These are phyloP conservation scores for Cytospora paraplurivora DNA, from an alignment of 2,329 filamentous ascomycete species.

Conservation along the genomic window DNA sequence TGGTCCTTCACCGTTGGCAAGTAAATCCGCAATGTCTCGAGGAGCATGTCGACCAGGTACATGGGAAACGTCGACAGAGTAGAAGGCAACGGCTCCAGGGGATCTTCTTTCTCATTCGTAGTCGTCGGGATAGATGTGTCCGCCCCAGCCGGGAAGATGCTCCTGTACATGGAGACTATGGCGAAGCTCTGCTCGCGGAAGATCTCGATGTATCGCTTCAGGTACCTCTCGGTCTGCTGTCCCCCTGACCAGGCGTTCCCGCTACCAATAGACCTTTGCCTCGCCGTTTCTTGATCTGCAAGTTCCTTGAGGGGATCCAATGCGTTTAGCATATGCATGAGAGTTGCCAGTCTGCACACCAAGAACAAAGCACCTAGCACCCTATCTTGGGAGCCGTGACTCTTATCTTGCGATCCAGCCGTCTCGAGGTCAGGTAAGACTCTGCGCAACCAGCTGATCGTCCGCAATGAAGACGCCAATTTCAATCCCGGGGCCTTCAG, in stretches of 20 bases:
- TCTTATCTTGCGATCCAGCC: slow-evolving; percentile 34
- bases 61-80: slow-evolving; percentile 82
- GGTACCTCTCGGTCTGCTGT: slow-evolving; percentile 89
- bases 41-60: slow-evolving; percentile 78
- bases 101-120: slow-evolving; percentile 37
- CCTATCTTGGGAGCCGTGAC: slow-evolving; percentile 55
- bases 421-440: slow-evolving; percentile 77
- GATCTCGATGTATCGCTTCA: slow-evolving; percentile 95
- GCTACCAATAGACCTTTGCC: slow-evolving; percentile 45
- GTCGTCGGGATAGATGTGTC: slow-evolving; percentile 19
- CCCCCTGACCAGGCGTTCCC: slow-evolving; percentile 64
- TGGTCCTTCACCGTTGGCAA: slow-evolving; percentile 81
- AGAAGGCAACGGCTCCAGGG: slow-evolving; percentile 67
- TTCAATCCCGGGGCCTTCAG: slow-evolving; percentile 80
- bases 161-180: slow-evolving; percentile 92
- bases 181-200: slow-evolving; percentile 97
- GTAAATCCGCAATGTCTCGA: slow-evolving; percentile 73
- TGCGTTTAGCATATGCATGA: slow-evolving; percentile 78
- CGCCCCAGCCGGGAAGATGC: slow-evolving; percentile 71
- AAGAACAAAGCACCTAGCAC: slow-evolving; percentile 82
- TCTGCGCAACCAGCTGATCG: slow-evolving; percentile 85
- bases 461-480: slow-evolving; percentile 85
- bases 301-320: slow-evolving; percentile 83
- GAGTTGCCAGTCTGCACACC: slow-evolving; percentile 78
- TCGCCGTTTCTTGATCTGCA: slow-evolving; percentile 77